phyloP scores from a whole-genome alignment of 2,329 filamentous ascomycete species.

The Ceratocystis lukuohia region DNA sequence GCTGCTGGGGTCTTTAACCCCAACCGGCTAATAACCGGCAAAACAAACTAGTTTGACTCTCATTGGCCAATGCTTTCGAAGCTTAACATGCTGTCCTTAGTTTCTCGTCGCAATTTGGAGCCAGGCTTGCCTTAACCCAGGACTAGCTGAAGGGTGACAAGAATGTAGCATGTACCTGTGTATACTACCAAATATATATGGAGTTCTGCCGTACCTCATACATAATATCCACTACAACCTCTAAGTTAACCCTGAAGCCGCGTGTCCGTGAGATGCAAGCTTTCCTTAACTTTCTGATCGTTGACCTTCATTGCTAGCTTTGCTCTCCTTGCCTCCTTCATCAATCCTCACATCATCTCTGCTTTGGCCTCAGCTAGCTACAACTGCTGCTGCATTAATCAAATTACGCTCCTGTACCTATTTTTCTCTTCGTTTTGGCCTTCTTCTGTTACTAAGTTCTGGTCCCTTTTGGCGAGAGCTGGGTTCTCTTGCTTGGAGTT shows the following conservation, averaged over 20 bases:
- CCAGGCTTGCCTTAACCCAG: background rate
- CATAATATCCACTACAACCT: background rate
- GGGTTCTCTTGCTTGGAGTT: slow-evolving; percentile 13
- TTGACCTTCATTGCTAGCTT: background rate
- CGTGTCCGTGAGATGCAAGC: slow-evolving; percentile 8
- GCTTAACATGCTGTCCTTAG: slow-evolving; percentile 16
- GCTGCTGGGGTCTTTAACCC: background rate
- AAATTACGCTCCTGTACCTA: background rate
- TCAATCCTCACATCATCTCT: background rate
- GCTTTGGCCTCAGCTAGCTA: background rate
- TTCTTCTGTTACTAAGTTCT: background rate
- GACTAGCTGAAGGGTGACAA: background rate
- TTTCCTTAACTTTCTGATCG: slow-evolving; percentile 3
- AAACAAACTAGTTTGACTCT: background rate
- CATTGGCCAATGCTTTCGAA: slow-evolving; percentile 6
- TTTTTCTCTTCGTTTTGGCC: background rate
- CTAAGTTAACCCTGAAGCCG: background rate
- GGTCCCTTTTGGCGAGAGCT: slow-evolving; percentile 10
- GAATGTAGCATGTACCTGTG: slow-evolving; percentile 12
- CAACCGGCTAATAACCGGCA: background rate
- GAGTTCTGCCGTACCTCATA: background rate
- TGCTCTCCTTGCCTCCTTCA: slow-evolving; percentile 1
- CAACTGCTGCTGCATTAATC: slow-evolving; percentile 1
- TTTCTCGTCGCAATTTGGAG: background rate
- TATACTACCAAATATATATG: background rate